phyloP scores from a whole-genome alignment of 2,329 filamentous ascomycete species.

The Penicillium sp. region DNA sequence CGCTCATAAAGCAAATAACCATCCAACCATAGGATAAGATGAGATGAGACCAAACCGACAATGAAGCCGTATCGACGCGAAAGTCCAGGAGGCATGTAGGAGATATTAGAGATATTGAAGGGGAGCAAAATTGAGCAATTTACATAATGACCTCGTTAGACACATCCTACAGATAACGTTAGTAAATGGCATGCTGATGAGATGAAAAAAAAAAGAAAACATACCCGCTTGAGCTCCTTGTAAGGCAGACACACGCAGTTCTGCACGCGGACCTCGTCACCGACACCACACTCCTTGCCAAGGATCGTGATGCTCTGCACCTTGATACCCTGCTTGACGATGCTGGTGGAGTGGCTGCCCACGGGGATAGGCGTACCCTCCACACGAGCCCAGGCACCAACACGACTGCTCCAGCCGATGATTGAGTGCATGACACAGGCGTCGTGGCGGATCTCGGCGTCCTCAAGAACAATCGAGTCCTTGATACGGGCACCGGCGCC shows the following conservation, averaged over 20 bases:
- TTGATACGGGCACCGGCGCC: slow-evolving; percentile 88
- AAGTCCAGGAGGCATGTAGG: slow-evolving; percentile 7
- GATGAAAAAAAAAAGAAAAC: slow-evolving; percentile 36
- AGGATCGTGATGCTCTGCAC: slow-evolving; percentile 97
- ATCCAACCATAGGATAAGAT: slow-evolving; percentile 17
- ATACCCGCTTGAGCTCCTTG: slow-evolving; percentile 93
- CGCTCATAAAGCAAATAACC: slow-evolving; percentile 18
- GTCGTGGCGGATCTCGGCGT: slow-evolving; percentile 93
- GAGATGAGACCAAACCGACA: slow-evolving; percentile 4
- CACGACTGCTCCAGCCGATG: slow-evolving; percentile 91
- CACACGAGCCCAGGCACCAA: slow-evolving; percentile 96
- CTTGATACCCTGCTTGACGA: slow-evolving; percentile 97
- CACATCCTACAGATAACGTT: slow-evolving; percentile 31
- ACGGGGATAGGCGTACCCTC: slow-evolving; percentile 89
- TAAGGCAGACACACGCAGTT: slow-evolving; percentile 97
- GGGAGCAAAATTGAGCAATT: slow-evolving; percentile 25
- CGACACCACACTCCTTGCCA: slow-evolving; percentile 91
- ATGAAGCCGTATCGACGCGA: slow-evolving; percentile 18
- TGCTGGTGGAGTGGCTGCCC: slow-evolving; percentile 84
- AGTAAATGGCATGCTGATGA: slow-evolving; percentile 4
- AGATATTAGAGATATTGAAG: slow-evolving; percentile 17
- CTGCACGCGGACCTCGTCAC: slow-evolving; percentile 91
- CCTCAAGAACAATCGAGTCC: slow-evolving; percentile 93
- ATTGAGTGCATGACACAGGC: slow-evolving; percentile 94
- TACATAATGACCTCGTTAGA: slow-evolving; percentile 80